Evolutionary conservation across 2,329 filamentous ascomycete species (phyloP).

Genomic region (Dactylellina drechsleri): DNA sequence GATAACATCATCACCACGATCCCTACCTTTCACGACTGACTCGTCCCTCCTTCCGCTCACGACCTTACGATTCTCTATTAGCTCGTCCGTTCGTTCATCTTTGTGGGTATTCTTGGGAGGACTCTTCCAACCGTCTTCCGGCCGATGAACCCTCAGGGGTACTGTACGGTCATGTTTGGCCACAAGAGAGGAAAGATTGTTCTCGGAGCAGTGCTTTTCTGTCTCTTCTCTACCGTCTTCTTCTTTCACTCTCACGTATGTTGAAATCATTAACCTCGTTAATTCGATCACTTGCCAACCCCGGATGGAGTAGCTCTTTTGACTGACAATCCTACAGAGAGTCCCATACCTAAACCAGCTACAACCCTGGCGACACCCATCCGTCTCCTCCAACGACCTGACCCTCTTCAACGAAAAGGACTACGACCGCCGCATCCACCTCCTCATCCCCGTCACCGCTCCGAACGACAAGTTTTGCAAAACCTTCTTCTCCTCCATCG

Average conservation of each 20-base stretch:
- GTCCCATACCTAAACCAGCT: conserved; percentile 32
- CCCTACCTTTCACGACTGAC: not conserved
- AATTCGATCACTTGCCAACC: not conserved
- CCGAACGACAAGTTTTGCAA: conserved; percentile 53
- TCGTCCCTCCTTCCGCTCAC: not conserved
- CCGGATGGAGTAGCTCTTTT: not conserved
- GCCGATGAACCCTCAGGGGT: conserved; percentile 53
- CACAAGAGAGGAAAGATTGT: conserved; percentile 51
- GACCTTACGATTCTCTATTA: conserved; percentile 1
- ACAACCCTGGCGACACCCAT: conserved; percentile 37
- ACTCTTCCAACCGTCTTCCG: conserved; percentile 12
- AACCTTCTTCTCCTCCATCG: conserved; percentile 49
- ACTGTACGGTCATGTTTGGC: conserved; percentile 48
- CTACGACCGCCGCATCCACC: conserved; percentile 46
- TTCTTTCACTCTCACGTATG: conserved; percentile 33
- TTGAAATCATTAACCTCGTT: not conserved
- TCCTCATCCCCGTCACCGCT: conserved; percentile 45
- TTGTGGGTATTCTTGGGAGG: conserved; percentile 3
- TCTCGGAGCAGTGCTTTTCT: conserved; percentile 36
- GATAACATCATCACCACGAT: not conserved
- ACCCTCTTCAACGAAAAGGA: conserved; percentile 50
- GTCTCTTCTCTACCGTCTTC: conserved; percentile 30
- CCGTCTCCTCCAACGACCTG: conserved; percentile 46
- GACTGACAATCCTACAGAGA: conserved; percentile 1
- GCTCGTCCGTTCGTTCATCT: not conserved